These are phyloP conservation scores for Skeletonema costatum DNA, from an alignment of 108 stramenopile genomes.

Conservation along the genomic window DNA sequence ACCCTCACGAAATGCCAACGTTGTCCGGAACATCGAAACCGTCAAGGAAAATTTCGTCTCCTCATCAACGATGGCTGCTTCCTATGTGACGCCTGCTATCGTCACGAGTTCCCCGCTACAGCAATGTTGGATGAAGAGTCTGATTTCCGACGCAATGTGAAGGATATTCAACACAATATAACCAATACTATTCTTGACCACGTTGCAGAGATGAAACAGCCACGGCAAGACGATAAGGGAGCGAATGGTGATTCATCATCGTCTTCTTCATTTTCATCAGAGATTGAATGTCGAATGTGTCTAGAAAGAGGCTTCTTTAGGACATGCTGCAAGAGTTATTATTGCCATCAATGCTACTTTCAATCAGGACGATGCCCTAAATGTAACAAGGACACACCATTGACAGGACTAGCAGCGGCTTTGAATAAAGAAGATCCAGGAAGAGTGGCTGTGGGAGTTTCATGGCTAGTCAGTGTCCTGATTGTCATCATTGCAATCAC, in stretches of 20 bases:
- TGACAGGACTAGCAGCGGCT: conserved; percentile 27
- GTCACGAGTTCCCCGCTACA: conserved; percentile 29
- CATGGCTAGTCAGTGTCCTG: conserved; percentile 23
- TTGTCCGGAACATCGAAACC: conserved; percentile 38
- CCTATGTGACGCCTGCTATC: conserved; percentile 39
- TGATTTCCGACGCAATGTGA: conserved; percentile 6
- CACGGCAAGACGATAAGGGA: neutral
- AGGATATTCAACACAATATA: conserved; percentile 4
- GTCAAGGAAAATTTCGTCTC: conserved; percentile 26
- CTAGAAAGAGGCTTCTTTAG: conserved; percentile 36
- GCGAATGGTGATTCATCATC: neutral
- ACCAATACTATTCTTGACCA: conserved; percentile 1
- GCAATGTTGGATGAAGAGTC: conserved; percentile 38
- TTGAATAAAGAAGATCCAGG: conserved; percentile 19
- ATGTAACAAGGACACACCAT: conserved; percentile 16
- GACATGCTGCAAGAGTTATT: conserved; percentile 37
- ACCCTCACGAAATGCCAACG: conserved; percentile 23
- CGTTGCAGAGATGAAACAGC: neutral
- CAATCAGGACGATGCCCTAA: conserved; percentile 27
- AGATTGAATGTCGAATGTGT: conserved; percentile 42
- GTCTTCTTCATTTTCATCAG: conserved; percentile 18
- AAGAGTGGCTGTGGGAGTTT: conserved; percentile 35
- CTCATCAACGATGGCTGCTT: conserved; percentile 35
- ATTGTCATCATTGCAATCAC: conserved; percentile 6
- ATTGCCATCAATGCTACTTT: conserved; percentile 43